Percentiles rank a stretch among this genome's conserved stretches.
Conservation (phyloP, 306 rosid genomes). For the Oxytropis ochrocephala region DNA sequence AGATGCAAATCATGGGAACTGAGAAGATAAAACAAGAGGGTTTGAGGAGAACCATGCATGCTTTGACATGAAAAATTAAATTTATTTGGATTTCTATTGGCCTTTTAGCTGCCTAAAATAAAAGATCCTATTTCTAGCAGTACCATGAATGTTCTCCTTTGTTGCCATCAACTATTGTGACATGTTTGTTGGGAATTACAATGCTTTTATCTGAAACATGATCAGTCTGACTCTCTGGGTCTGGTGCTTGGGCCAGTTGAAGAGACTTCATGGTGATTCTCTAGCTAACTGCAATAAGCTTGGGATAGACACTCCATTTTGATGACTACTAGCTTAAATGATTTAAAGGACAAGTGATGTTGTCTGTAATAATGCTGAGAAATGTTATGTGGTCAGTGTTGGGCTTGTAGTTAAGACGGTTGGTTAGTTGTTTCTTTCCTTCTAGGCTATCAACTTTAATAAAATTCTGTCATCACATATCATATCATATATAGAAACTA, state of each 20-base stretch:
- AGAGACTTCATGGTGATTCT: constrained; percentile 44
- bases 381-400: constrained; percentile 58
- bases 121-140: not conserved
- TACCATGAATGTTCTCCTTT: constrained; percentile 60
- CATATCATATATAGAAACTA: not conserved
- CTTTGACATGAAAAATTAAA: constrained; percentile 10
- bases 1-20: not conserved
- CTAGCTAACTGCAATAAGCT: constrained; percentile 22
- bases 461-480: constrained; percentile 18
- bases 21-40: not conserved
- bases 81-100: not conserved
- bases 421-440: constrained; percentile 34
- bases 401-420: constrained; percentile 34
- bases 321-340: constrained; percentile 13
- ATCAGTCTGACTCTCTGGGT: constrained; percentile 31
- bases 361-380: constrained; percentile 55
- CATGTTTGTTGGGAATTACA: constrained; percentile 51
- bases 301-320: constrained; percentile 14
- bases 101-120: not conserved
- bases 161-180: constrained; percentile 43
- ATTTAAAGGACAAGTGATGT: not conserved
- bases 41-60: not conserved
- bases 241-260: constrained; percentile 29
- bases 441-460: constrained; percentile 4
- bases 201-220: constrained; percentile 51